phyloP scores from a whole-genome alignment of 352 stramenopile species.

The Phytophthora multivora region DNA sequence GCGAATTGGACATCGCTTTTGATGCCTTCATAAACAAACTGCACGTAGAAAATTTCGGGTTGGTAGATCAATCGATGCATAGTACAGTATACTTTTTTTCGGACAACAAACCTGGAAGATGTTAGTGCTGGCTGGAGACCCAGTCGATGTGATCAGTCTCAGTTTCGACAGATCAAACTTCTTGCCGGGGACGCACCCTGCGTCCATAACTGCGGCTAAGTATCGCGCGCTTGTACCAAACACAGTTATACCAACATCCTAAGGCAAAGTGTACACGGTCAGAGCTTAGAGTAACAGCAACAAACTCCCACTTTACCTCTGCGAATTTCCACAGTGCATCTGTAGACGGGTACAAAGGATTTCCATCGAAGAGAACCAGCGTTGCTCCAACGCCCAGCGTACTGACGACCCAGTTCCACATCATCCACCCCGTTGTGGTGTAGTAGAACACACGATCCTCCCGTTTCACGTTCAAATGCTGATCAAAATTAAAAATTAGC shows the following conservation, averaged over 20 bases:
- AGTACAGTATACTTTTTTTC: no score
- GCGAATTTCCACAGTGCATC: conserved; percentile 65
- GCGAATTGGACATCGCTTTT: conserved; percentile 81
- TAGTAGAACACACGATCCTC: conserved; percentile 83
- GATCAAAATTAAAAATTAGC: not conserved
- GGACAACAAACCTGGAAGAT: conserved; percentile 59
- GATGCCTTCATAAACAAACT: conserved; percentile 79
- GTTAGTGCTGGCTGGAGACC: conserved; percentile 75
- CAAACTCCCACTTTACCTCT: conserved; percentile 25
- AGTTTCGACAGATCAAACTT: conserved; percentile 74
- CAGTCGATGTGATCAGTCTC: conserved; percentile 70
- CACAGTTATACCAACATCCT: conserved; percentile 64
- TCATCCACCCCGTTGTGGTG: conserved; percentile 88
- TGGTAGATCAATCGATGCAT: not conserved
- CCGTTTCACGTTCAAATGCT: conserved; percentile 72
- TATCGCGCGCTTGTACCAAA: conserved; percentile 83
- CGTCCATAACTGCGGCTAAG: conserved; percentile 75
- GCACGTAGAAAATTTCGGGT: not conserved
- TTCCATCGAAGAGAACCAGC: conserved; percentile 81
- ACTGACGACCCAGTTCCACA: conserved; percentile 90
- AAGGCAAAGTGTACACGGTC: not conserved
- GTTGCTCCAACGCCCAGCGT: conserved; percentile 70
- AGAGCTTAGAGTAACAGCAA: not conserved
- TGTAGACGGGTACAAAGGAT: conserved; percentile 66
- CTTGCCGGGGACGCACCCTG: conserved; percentile 58